Evolutionary conservation across 2,329 filamentous ascomycete species (phyloP), one percentile per base, ranked within the genome.

Genomic region (Aureobasidium sp.): DNA sequence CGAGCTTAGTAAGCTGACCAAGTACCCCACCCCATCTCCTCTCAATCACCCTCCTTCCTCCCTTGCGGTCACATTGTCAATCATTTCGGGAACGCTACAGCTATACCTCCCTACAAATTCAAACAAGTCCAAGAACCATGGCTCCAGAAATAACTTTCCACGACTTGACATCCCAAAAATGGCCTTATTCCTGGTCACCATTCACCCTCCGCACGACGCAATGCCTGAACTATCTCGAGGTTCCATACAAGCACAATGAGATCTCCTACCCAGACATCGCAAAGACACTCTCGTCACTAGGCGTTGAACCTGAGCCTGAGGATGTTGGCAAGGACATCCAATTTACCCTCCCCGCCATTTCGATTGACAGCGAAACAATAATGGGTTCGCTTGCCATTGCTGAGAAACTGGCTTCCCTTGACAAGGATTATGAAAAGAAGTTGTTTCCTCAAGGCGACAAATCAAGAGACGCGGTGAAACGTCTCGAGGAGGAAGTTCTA

Each of bases 251-350:
- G 3, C 60, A 52, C 22, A 14, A 56, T 7, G 17, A 45, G 11
- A 20, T 57, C 34, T 62, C 60, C 0, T 62, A 62, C n/a, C 60
- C 60, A 15, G 60, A 62, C 27, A 57, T 62, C 9, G 60, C 51
- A 17, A 12, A 31, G 5, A 17, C 39, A 22, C 44, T 62, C 14
- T 9, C n/a, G 0, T 11, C 34, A 15, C 31, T 48, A n/a, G 27
- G 36, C 9, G 60, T 62, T 0, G 3, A 34, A 9, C 41, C 44
- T 2, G 31, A 41, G 3, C 14, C 25, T 12, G 31, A 42, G 14
- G 47, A n/a, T 12, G 29, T 12, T 3, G 47, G 11, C 47, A 9
- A 47, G 15, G 34, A 20, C 3, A 55, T 47, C 6, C 20, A 44
- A 17, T 62, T 17, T n/a, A 56, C 60, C 2, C 51, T 57, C 2